Evolutionary conservation across 2,329 filamentous ascomycete species (phyloP), one percentile per base, ranked within the genome.

Genomic region (Penicillium nordicum): DNA sequence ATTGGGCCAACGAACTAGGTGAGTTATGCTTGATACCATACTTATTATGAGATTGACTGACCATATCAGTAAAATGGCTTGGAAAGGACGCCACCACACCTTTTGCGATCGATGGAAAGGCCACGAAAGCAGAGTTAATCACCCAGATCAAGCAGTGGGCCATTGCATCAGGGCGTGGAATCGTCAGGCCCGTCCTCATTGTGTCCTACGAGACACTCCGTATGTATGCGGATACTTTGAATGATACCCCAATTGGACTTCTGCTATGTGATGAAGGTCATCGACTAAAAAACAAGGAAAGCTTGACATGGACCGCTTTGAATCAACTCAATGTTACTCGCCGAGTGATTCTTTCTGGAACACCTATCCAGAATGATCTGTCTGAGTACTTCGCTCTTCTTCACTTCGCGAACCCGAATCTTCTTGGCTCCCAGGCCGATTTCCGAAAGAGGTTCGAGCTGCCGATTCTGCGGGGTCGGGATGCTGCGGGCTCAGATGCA

Each of bases 321-420:
- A 97, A 96, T 68, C 88, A 84, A 58, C 80, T 99, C 16, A 95
- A 97, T 67, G 94, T 99, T 29, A 88, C 88, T 41, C 85, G 92
- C 56, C 86, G 94, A 27, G 93, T 99, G 43, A 99, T 99, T 64
- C 80, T 99, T 16, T 97, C 94, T 0, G 94, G 94, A 57, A 99
- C 94, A 1, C 94, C 94, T 0, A 99, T 99, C 57, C 94, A 99
- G 69, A 99, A 99, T 67, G 94, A 99, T 71, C 77, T 99, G n/a
- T 95, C 93, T 0, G 94, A 99, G 71, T 99, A 99, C 74, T 99
- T 97, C 68, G 87, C 94, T 3, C 82, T 99, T 10, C 89, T 97
- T 57, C 96, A 93, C 72, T 99, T 99, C 68, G 94, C 94, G 29
- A 99, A 99, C 65, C 94, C 94, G 0, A 89, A 90, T 64, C 84